Conservation (phyloP, 169 alveolate genomes). For the Eimeria zaria region DNA sequence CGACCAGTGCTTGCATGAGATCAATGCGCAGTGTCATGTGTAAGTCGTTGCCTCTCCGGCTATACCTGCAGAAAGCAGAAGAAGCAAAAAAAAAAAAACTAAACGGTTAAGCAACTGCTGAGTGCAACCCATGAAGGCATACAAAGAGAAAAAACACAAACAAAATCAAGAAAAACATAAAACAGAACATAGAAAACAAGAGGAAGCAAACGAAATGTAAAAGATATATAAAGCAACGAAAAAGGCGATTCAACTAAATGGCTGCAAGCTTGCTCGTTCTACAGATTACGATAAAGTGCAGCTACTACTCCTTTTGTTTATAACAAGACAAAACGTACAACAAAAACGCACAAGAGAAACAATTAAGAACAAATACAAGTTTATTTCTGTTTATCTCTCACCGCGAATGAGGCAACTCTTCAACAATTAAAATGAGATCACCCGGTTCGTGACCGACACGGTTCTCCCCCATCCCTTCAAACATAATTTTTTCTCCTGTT, state of each 20-base stretch:
- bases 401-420: conserved; percentile 85
- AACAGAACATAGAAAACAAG: no score
- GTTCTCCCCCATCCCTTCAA: conserved; percentile 89
- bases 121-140: no score
- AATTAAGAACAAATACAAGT: background rate
- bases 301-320: no score
- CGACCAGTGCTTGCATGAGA: conserved; percentile 87
- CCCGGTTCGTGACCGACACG: conserved; percentile 87
- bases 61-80: conserved; percentile 16
- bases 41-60: conserved; percentile 87
- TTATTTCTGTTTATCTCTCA: background rate
- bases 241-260: no score
- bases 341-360: no score
- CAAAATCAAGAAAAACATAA: no score
- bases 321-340: no score
- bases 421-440: conserved; percentile 83
- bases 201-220: no score
- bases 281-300: no score
- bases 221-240: no score
- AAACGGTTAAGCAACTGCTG: background rate
- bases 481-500: conserved; percentile 86
- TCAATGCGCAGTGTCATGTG: conserved; percentile 84
- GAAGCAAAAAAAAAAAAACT: background rate
- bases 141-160: no score
- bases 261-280: no score